These are phyloP conservation scores for Trypanosoma mega DNA, from an alignment of 208 protist species.

Conservation along the genomic window DNA sequence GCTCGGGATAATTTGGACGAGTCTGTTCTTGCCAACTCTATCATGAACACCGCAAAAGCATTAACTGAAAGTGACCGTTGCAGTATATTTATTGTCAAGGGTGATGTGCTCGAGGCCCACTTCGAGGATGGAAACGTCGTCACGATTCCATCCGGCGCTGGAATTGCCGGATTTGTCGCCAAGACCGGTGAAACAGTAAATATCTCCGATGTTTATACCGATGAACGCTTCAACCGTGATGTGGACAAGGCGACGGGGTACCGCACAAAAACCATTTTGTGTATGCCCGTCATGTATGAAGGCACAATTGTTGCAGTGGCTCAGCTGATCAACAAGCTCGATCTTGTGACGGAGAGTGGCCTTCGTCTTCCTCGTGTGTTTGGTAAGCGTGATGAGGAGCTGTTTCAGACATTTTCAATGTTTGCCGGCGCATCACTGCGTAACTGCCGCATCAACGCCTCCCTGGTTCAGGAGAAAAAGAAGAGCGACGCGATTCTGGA, in stretches of 20 bases:
- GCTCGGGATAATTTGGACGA: constrained; percentile 81
- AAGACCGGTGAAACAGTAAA: constrained; percentile 56
- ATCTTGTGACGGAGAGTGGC: constrained; percentile 55
- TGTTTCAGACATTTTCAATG: constrained; percentile 69
- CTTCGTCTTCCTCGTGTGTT: constrained; percentile 48
- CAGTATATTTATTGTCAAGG: constrained; percentile 69
- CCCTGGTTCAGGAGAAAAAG: constrained; percentile 54
- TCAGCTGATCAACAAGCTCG: constrained; percentile 78
- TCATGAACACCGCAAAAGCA: constrained; percentile 75
- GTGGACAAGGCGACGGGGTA: constrained; percentile 74
- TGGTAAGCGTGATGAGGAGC: constrained; percentile 57
- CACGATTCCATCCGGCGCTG: constrained; percentile 40
- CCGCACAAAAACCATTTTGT: constrained; percentile 69
- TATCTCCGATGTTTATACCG: constrained; percentile 67
- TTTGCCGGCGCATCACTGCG: constrained; percentile 69
- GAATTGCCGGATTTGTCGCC: constrained; percentile 74
- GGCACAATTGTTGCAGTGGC: constrained; percentile 70
- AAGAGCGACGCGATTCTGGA: constrained; percentile 62
- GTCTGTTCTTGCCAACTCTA: constrained; percentile 62
- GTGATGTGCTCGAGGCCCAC: constrained; percentile 55
- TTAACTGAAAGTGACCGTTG: constrained; percentile 72
- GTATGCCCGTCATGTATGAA: constrained; percentile 67
- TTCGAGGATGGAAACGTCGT: constrained; percentile 75
- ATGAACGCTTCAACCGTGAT: constrained; percentile 64
- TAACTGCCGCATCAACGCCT: constrained; percentile 68